Evolutionary conservation across 768 basidiomycete species (phyloP), one percentile per base, ranked within the genome.

Genomic region (Pseudohyphozyma bogoriensis): DNA sequence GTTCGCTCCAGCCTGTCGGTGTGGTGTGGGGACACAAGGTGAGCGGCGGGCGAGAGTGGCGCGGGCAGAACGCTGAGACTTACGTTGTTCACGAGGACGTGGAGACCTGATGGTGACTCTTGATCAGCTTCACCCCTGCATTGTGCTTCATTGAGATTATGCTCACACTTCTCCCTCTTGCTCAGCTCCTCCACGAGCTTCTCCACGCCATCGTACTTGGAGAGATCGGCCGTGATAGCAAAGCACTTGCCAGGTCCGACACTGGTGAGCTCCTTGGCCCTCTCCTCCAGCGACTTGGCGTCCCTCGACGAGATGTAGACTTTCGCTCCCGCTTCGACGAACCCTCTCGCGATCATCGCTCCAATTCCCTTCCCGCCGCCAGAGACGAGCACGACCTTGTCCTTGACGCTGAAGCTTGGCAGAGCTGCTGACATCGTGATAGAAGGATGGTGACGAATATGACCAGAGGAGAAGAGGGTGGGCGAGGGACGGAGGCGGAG

Each of bases 311-410:
- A 78, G 66, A 85, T 84, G 72, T 85, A 85, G 40, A 82, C 81
- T 66, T 44, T 37, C 54, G 82, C 81, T 15, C 83, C 83, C 61
- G 83, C 85, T 56, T 72, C 76, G 26, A 84, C 78, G 67, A 81
- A 85, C 11, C 81, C 83, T 10, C 80, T 75, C 3, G 85, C 79
- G 63, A 85, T 83, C 62, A 63, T 63, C 52, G 39, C 54, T 7
- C 84, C 83, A 33, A 85, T 78, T 8, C 84, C 84, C 59, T 81
- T 75, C 32, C 80, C 82, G 15, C 84, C 85, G 10, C 85, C 85
- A 5, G 83, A 84, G 40, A 84, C 77, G 28, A 85, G 75, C 7
- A 83, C 82, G 20, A 74, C 74, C 65, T 75, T 75, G 63, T 65
- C 67, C 32, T 65, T 62, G 40, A 68, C 63, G 26, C 35, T 47